These are phyloP conservation scores for Neoascochyta sp. DNA, from an alignment of 2,329 filamentous ascomycete genomes.

Conservation along the genomic window DNA sequence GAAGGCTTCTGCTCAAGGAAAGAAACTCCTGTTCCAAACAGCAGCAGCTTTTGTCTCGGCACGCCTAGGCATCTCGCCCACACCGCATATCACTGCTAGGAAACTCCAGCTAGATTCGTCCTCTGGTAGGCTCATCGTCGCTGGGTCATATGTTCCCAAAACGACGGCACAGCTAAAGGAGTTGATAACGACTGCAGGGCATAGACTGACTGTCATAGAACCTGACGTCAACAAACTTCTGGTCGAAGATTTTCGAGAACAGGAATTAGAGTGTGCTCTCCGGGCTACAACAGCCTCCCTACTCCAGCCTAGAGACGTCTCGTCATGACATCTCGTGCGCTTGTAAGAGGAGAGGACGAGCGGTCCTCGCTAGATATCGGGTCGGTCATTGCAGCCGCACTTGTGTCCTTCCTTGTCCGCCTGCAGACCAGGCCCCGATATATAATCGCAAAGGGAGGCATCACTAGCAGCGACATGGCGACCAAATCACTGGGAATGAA, in stretches of 20 bases:
- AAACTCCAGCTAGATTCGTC: slow-evolving; percentile 42
- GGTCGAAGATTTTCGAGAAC: slow-evolving; percentile 32
- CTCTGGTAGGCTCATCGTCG: slow-evolving; percentile 52
- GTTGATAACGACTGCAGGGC: slow-evolving; percentile 40
- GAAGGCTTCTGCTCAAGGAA: slow-evolving; percentile 37
- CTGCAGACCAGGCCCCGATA: slow-evolving; percentile 52
- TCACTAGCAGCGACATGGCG: slow-evolving; percentile 57
- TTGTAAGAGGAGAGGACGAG: slow-evolving; percentile 51
- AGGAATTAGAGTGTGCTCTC: slow-evolving; percentile 40
- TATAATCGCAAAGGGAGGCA: slow-evolving; percentile 58
- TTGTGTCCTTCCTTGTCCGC: slow-evolving; percentile 50
- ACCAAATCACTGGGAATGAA: slow-evolving; percentile 56
- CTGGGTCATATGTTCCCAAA: slow-evolving; percentile 58
- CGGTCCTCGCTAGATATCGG: slow-evolving; percentile 54
- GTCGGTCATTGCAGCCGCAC: slow-evolving; percentile 48
- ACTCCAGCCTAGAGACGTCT: slow-evolving; percentile 48
- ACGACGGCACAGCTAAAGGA: slow-evolving; percentile 54
- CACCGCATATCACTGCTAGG: slow-evolving; percentile 49
- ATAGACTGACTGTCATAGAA: slow-evolving; percentile 45
- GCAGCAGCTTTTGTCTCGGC: slow-evolving; percentile 50
- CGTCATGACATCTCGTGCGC: slow-evolving; percentile 58
- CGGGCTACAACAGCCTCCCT: slow-evolving; percentile 30
- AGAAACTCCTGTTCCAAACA: slow-evolving; percentile 47
- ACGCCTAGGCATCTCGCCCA: slow-evolving; percentile 51
- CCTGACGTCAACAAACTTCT: slow-evolving; percentile 51